Evolutionary conservation across 495 filamentous ascomycete species (phyloP).

Genomic region (Cudoniella acicularis): DNA sequence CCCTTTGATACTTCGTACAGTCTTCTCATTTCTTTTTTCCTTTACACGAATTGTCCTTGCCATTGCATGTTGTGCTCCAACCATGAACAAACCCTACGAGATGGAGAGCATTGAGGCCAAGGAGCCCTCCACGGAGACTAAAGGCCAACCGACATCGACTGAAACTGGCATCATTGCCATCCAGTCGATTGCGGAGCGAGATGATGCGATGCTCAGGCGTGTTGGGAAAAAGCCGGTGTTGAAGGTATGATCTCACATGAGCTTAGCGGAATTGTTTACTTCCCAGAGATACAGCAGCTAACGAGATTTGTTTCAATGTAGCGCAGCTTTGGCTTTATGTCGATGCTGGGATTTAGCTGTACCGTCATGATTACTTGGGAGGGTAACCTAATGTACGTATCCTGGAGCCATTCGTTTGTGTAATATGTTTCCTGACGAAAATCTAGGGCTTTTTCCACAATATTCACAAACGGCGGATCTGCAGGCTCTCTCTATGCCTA

Average conservation of each 20-base stretch:
- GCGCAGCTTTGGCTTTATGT: slow-evolving; percentile 44
- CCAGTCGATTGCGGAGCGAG: slow-evolving; percentile 26
- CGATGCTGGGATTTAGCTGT: slow-evolving; percentile 42
- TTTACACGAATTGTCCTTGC: too few species aligned
- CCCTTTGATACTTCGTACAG: too few species aligned
- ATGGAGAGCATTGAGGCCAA: too few species aligned
- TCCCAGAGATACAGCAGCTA: neutral
- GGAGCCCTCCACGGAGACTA: too few species aligned
- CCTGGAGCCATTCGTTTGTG: neutral
- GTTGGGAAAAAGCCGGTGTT: slow-evolving; percentile 50
- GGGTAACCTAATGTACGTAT: slow-evolving; percentile 27
- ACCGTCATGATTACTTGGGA: slow-evolving; percentile 44
- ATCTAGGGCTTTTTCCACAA: neutral
- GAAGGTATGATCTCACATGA: slow-evolving; percentile 27
- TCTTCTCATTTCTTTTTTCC: too few species aligned
- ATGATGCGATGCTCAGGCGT: slow-evolving; percentile 39
- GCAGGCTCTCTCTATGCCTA: slow-evolving; percentile 48
- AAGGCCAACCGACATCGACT: too few species aligned
- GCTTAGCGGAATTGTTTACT: neutral
- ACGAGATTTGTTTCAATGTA: neutral
- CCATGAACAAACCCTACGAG: too few species aligned
- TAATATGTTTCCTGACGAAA: neutral
- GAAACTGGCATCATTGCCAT: too few species aligned
- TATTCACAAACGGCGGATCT: slow-evolving; percentile 39
- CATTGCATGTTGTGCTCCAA: too few species aligned